Evolutionary conservation across 805 yeast genomes (phyloP).

Genomic region (Ogataea siamensis): DNA sequence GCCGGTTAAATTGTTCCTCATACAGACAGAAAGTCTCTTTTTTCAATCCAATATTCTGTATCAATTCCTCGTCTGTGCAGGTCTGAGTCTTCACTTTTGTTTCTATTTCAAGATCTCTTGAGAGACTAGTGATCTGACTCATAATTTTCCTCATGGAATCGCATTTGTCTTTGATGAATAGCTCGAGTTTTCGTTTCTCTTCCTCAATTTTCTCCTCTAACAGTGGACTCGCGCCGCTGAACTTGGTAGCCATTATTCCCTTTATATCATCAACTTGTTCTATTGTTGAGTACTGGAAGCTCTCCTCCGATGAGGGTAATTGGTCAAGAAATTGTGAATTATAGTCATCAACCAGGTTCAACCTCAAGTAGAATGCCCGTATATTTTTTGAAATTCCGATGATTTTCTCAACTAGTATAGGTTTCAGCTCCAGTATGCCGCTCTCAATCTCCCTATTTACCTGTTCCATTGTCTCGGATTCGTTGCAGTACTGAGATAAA

Average conservation of each 20-base stretch:
- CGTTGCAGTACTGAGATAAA: constrained; percentile 24
- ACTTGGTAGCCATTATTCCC: constrained; percentile 28
- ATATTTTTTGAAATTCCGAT: constrained; percentile 23
- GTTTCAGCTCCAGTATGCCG: constrained; percentile 25
- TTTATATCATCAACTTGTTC: constrained; percentile 28
- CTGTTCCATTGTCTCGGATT: constrained; percentile 23
- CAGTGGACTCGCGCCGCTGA: constrained; percentile 27
- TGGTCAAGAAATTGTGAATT: constrained; percentile 17
- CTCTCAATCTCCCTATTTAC: constrained; percentile 25
- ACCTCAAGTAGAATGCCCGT: constrained; percentile 23
- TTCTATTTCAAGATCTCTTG: constrained; percentile 11
- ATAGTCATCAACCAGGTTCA: constrained; percentile 24
- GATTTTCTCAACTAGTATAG: constrained; percentile 27
- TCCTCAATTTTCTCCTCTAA: constrained; percentile 26
- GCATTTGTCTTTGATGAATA: constrained; percentile 22
- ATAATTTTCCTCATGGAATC: constrained; percentile 20
- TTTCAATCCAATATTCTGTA: constrained; percentile 27
- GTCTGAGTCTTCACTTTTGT: constrained; percentile 10
- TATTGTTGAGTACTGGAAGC: constrained; percentile 12
- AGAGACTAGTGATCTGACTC: constrained; percentile 5
- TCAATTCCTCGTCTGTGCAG: constrained; percentile 19
- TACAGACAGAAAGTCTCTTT: constrained; percentile 17
- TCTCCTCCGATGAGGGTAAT: constrained; percentile 30
- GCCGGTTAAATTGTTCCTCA: constrained; percentile 9
- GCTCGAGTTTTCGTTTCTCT: constrained; percentile 31